Evolutionary conservation across 495 filamentous ascomycete genomes (phyloP).

Genomic region (Podospora bellae-mahoneyi): DNA sequence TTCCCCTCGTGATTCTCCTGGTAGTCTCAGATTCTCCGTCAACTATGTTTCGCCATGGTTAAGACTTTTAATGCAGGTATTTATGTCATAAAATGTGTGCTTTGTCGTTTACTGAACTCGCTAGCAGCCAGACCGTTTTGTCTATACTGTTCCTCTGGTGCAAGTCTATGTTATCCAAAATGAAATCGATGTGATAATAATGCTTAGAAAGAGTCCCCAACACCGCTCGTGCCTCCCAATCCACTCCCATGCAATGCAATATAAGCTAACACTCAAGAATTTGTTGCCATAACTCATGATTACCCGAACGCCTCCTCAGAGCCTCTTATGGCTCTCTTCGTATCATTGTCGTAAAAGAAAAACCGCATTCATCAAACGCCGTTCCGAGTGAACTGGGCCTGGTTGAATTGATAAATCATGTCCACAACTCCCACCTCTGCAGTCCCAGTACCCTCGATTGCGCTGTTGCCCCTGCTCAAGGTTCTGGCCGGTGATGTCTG

Average conservation of each 20-base stretch:
- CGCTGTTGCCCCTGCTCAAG: constrained; percentile 43
- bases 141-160: neutral
- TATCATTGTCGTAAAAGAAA: neutral
- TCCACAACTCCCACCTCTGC: constrained; percentile 70
- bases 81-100: neutral
- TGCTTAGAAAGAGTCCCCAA: neutral
- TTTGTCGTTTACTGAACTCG: neutral
- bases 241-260: neutral
- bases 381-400: constrained; percentile 65
- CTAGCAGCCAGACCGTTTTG: neutral
- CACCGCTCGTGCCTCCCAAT: neutral
- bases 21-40: neutral
- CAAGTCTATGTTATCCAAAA: neutral
- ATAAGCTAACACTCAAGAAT: neutral
- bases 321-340: neutral
- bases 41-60: neutral
- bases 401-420: constrained; percentile 87
- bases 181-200: neutral
- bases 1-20: neutral
- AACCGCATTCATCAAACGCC: constrained; percentile 36
- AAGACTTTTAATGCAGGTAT: neutral
- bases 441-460: constrained; percentile 26
- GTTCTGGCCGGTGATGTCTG: constrained; percentile 44
- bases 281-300: neutral
- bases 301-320: neutral